Base-by-base conservation (phyloP, 495 filamentous ascomycete genomes). In the Neurospora sp. region DNA sequence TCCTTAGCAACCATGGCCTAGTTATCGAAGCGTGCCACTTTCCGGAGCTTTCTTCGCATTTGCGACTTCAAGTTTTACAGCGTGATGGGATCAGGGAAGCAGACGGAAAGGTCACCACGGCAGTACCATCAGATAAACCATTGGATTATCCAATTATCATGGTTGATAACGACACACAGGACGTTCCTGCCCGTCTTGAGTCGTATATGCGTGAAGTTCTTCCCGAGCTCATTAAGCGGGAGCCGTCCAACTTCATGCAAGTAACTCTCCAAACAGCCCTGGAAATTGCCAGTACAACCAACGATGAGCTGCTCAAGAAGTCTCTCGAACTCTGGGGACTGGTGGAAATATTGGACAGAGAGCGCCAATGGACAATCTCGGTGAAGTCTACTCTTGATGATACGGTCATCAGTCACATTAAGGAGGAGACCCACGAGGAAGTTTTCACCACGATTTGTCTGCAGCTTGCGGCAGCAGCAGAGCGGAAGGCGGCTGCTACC, bases 321-420 rank as follows among this genome's bases (percentile, higher is more conserved):
- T 89, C 88, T 1, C 82, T 95, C 8, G 90, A 95, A 78, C 84
- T 96, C 4, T 96, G 92, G 92, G 87, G 89, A 31, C 86, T 89
- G 8, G 93, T 92, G 2, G 89, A 92, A 75, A 88, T 95, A 38
- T 85, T 95, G 69, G 91, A 92, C 72, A 84, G 85, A n/a, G 89
- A 90, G 48, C 79, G 90, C 20, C 84, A 85, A 44, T 94, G 92
- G 92, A 88, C 86, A 39, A 87, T 92, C 37, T 72, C 78, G n/a
- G 80, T 80, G 46, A 83, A 82, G 70, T 76, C 78, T 4, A 78
- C 79, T 7, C 72, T 75, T 3, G 76, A 77, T 0, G 80, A 79
- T 14, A 70, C 74, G 14, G 78, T 82, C 4, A 75, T 77, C 20
- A 78, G 78, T 59, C 77, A 76, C 70, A 81, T 84, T 39, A 83